Conservation (phyloP, 2,329 filamentous ascomycete species). For the Exophiala spinifera region DNA sequence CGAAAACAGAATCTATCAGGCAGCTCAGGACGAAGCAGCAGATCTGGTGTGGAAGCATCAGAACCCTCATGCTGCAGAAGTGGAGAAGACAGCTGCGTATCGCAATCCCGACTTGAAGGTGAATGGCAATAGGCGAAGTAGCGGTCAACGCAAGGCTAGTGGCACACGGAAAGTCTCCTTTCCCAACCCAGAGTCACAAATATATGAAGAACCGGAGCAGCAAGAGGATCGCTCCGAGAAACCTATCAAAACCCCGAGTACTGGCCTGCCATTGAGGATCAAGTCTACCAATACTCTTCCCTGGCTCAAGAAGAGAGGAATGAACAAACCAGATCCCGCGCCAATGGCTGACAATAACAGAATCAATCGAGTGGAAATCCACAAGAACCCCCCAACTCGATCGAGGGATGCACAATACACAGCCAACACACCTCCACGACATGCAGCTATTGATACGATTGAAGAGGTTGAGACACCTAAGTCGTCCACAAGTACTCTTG, state of each 20-base stretch:
- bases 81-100: constrained; percentile 49
- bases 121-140: constrained; percentile 18
- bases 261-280: constrained; percentile 51
- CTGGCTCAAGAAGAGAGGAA: constrained; percentile 39
- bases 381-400: constrained; percentile 78
- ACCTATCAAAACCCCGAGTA: constrained; percentile 22
- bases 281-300: constrained; percentile 64
- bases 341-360: constrained; percentile 42
- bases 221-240: constrained; percentile 4
- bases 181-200: constrained; percentile 58
- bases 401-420: constrained; percentile 79
- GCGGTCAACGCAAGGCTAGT: constrained; percentile 35
- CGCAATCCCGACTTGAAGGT: constrained; percentile 41
- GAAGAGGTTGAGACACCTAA: constrained; percentile 43
- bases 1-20: constrained; percentile 49
- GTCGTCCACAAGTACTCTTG: constrained; percentile 68
- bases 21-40: constrained; percentile 61
- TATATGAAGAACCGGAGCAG: constrained; percentile 82
- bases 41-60: constrained; percentile 64
- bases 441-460: constrained; percentile 23
- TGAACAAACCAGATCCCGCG: constrained; percentile 36
- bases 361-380: constrained; percentile 65
- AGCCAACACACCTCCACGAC: constrained; percentile 54
- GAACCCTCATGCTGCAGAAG: constrained; percentile 50
- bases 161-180: constrained; percentile 51